These are phyloP conservation scores for Corymbia citriodora DNA, from an alignment of 441 rosid genomes.

Conservation along the genomic window DNA sequence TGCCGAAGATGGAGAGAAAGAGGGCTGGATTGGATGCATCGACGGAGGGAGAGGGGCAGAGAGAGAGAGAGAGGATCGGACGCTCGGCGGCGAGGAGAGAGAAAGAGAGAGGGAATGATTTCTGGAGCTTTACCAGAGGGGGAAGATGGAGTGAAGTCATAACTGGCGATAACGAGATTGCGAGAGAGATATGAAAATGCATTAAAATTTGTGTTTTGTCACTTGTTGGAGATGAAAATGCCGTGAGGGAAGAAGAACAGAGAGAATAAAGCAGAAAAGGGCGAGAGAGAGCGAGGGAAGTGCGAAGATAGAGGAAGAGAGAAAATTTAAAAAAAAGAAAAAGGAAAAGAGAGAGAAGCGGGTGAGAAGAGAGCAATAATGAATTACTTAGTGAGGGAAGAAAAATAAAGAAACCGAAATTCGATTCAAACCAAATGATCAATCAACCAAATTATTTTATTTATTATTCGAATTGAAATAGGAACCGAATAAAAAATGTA, in stretches of 20 bases:
- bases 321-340: neutral
- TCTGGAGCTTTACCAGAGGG: neutral
- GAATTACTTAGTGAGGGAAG: too few species aligned
- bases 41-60: too few species aligned
- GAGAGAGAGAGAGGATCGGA: too few species aligned
- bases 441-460: too few species aligned
- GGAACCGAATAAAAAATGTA: too few species aligned
- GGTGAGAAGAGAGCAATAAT: neutral
- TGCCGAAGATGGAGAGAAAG: too few species aligned
- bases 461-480: fast-evolving
- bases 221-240: neutral
- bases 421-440: fast-evolving
- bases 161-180: neutral
- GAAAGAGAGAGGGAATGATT: neutral
- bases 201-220: neutral
- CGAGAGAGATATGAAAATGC: neutral
- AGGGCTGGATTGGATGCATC: too few species aligned
- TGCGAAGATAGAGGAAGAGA: neutral
- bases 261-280: neutral
- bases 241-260: neutral
- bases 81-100: too few species aligned
- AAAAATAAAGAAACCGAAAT: neutral
- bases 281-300: neutral
- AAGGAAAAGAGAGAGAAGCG: neutral
- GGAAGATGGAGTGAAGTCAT: neutral